phyloP scores from a whole-genome alignment of 139 green algal species.

The Yamagishiella unicocca region DNA sequence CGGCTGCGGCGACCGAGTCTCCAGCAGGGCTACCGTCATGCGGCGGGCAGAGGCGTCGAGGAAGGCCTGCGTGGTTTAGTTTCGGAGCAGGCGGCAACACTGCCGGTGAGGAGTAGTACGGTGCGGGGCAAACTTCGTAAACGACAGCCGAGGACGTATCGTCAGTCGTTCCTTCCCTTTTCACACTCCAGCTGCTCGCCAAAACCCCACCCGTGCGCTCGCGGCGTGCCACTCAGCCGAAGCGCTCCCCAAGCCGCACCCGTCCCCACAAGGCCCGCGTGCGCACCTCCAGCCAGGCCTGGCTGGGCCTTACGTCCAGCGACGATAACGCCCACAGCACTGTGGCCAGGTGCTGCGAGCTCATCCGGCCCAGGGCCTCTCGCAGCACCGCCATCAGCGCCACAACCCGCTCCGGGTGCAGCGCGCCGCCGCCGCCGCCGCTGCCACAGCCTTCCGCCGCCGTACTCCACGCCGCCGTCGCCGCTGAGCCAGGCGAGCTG shows the following conservation, averaged over 20 bases:
- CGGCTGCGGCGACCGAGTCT: not conserved
- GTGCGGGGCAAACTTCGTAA: too few species aligned
- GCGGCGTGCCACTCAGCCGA: too few species aligned
- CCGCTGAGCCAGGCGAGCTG: not conserved
- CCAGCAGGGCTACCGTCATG: not conserved
- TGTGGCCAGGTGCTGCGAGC: slow-evolving; percentile 28
- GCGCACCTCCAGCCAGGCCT: slow-evolving; percentile 28
- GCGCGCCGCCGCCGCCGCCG: not conserved
- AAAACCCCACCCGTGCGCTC: too few species aligned
- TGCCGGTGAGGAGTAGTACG: too few species aligned
- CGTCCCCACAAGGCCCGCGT: too few species aligned
- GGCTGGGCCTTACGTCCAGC: slow-evolving; percentile 14
- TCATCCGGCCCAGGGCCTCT: not conserved
- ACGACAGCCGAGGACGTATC: too few species aligned
- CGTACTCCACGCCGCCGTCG: not conserved
- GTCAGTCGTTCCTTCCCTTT: too few species aligned
- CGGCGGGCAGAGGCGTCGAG: not conserved
- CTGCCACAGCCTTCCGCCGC: not conserved
- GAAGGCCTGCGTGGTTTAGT: slow-evolving; percentile 7
- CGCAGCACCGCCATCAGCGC: slow-evolving; percentile 17
- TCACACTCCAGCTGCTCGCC: too few species aligned
- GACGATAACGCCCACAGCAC: slow-evolving; percentile 23
- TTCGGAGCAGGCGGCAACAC: too few species aligned
- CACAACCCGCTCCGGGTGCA: not conserved
- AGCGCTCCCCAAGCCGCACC: too few species aligned